Evolutionary conservation across 2,329 filamentous ascomycete species (phyloP).

Genomic region (Colletotrichum sp.): DNA sequence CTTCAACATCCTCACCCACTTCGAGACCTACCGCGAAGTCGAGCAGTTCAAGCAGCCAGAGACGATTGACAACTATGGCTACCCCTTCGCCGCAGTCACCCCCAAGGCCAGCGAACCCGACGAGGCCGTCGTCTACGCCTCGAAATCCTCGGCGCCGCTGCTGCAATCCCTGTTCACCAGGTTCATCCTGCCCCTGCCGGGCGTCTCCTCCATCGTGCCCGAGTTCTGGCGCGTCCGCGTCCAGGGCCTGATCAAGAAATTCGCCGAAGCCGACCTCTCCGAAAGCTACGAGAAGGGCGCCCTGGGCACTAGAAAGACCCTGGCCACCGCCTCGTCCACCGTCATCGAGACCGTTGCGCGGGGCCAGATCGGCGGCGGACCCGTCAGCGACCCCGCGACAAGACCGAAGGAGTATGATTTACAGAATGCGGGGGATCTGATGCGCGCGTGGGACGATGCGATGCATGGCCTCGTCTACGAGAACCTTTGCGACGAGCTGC

Average conservation of each 20-base stretch:
- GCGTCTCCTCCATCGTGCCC: constrained; percentile 64
- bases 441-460: constrained; percentile 70
- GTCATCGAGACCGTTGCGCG: constrained; percentile 73
- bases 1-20: constrained; percentile 64
- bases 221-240: constrained; percentile 72
- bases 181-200: constrained; percentile 70
- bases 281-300: constrained; percentile 84
- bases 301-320: constrained; percentile 75
- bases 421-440: constrained; percentile 63
- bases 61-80: constrained; percentile 71
- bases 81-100: constrained; percentile 60
- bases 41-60: constrained; percentile 71
- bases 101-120: not conserved
- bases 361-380: constrained; percentile 68
- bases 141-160: constrained; percentile 62
- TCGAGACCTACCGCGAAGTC: constrained; percentile 71
- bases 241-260: constrained; percentile 62
- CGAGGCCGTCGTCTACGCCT: constrained; percentile 25
- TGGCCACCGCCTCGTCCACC: constrained; percentile 74
- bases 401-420: constrained; percentile 57
- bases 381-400: constrained; percentile 20
- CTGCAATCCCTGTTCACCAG: constrained; percentile 72
- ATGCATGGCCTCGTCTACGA: constrained; percentile 73
- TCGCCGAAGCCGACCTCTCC: constrained; percentile 73
- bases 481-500: constrained; percentile 68